Evolutionary conservation across 2,329 filamentous ascomycete genomes (phyloP), one percentile per base, ranked within the genome.

Genomic region (Emergomyces pasteurianus): DNA sequence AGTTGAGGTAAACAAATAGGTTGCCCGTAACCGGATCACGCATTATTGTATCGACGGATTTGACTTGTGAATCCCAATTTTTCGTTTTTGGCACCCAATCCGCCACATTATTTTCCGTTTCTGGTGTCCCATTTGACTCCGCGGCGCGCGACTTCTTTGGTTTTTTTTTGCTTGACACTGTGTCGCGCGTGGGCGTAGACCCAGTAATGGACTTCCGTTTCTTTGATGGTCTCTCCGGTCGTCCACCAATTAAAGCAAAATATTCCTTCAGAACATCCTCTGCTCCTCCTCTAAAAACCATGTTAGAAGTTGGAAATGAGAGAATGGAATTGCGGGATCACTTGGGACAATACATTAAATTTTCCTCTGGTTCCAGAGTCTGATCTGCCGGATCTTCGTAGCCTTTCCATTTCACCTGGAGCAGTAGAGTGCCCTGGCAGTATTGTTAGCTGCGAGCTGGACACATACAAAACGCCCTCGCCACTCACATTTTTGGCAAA

Each of bases 401-500:
- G 5, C 75, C 77, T 63, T 75, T 74, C 78, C 78, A 80, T 65
- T 79, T 79, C 36, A 79, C 76, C 8, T 71, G 64, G 23, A 78
- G 71, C 42, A 72, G 61, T 28, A 79, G 67, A 21, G 67, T 67
- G 40, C 71, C 72, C 75, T 78, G 49, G 49, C 59, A 14, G 58
- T 18, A 60, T 58, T n/a, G 58, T 69, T 63, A 57, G 40, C 21
- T 31, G 8, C 21, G 2, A 16, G 23, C 23, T 6, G 26, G 23
- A 34, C 55, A 23, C 12, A 31, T 21, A n/a, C 61, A 14, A 40
- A 61, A 49, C 63, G 55, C 58, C 14, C n/a, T n/a, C 10, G 64
- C 26, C 57, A 62, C 70, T 58, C 63, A 76, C 75, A 62, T 75
- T 66, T 53, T 70, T 71, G 21, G 67, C 65, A 55, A 71, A 77